Conservation (phyloP, 176 grass and related monocot genomes). For the Puccinellia tenuiflora region DNA sequence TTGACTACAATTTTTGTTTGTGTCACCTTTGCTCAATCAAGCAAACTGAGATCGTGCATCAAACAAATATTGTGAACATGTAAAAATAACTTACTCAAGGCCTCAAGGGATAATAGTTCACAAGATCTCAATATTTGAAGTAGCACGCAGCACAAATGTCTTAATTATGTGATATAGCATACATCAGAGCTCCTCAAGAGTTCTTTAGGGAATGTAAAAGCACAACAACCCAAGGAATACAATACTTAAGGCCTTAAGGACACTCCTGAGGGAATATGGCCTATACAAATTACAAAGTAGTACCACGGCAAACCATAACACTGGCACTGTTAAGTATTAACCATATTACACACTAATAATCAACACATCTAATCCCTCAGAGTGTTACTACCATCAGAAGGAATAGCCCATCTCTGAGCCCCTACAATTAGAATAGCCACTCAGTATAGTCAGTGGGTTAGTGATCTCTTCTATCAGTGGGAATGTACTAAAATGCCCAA, state of each 20-base stretch:
- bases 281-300: constrained; percentile 5
- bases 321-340: constrained; percentile 29
- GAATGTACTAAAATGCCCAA: constrained; percentile 79
- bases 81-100: not conserved
- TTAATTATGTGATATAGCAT: constrained; percentile 6
- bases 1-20: not conserved
- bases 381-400: constrained; percentile 54
- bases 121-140: not conserved
- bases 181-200: constrained; percentile 30
- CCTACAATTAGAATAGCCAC: constrained; percentile 80
- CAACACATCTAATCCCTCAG: constrained; percentile 23
- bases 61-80: not conserved
- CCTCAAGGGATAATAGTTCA: not conserved
- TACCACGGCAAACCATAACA: constrained; percentile 23
- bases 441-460: constrained; percentile 82
- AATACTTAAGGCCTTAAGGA: constrained; percentile 29
- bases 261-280: constrained; percentile 31
- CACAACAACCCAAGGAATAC: constrained; percentile 16
- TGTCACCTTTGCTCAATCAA: not conserved
- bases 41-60: not conserved
- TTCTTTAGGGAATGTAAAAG: constrained; percentile 28
- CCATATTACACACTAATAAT: constrained; percentile 34
- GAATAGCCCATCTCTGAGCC: constrained; percentile 87
- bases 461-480: constrained; percentile 64
- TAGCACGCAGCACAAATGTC: constrained; percentile 14